Evolutionary conservation across 805 yeast species (phyloP).

Genomic region (Yueomyces sp.): DNA sequence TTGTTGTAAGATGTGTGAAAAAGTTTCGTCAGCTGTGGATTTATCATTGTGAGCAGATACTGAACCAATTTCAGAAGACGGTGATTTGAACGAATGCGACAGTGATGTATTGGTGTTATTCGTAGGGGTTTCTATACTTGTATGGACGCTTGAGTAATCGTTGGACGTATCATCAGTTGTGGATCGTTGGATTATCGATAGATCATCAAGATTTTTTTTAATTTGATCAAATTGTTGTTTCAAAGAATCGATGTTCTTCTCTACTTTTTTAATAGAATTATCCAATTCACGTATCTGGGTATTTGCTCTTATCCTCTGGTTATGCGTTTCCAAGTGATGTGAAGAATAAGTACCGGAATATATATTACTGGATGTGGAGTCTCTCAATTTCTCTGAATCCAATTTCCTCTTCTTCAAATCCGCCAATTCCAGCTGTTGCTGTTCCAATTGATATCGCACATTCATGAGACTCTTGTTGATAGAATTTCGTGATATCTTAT

Average conservation of each 20-base stretch:
- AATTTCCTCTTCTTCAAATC: constrained; percentile 13
- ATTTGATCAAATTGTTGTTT: constrained; percentile 14
- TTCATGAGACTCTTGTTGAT: not conserved
- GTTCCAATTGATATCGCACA: constrained; percentile 13
- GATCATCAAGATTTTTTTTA: not conserved
- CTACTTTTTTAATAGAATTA: constrained; percentile 17
- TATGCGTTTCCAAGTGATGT: constrained; percentile 24
- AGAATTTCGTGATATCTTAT: not conserved
- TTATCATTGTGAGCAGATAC: not conserved
- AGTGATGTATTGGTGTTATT: not conserved
- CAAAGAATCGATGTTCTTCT: constrained; percentile 13
- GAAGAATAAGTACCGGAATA: constrained; percentile 24
- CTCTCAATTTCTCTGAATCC: constrained; percentile 14
- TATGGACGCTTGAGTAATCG: not conserved
- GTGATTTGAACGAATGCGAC: not conserved
- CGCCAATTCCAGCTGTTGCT: constrained; percentile 11
- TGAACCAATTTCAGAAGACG: not conserved
- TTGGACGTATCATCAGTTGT: not conserved
- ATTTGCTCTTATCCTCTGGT: constrained; percentile 21
- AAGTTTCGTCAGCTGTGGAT: too few relatives aligned
- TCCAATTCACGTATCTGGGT: constrained; percentile 22
- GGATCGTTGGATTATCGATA: not conserved
- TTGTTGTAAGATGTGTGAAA: not conserved
- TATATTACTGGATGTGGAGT: constrained; percentile 19
- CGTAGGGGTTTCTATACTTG: not conserved